A percentile compares a stretch with the other conserved stretches of the same genome.
Evolutionary conservation across 2,329 filamentous ascomycete species (phyloP).

Genomic region (Diaporthe sp.): DNA sequence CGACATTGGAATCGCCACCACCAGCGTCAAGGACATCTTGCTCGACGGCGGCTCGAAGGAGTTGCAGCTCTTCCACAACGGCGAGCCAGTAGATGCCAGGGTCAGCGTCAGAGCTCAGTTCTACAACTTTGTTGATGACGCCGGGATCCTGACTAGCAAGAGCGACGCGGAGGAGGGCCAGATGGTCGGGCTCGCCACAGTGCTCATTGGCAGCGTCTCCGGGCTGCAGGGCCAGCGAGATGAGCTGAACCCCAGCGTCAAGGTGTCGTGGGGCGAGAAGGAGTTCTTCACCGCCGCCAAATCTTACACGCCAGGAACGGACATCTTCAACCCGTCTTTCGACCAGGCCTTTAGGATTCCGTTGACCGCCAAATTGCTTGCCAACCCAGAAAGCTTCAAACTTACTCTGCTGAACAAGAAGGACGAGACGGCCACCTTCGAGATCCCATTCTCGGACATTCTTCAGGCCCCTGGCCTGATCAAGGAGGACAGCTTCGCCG

Average conservation of each 20-base stretch:
- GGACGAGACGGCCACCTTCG: conserved; percentile 50
- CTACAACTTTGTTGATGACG: conserved; percentile 56
- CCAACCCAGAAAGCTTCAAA: conserved; percentile 48
- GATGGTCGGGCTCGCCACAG: conserved; percentile 56
- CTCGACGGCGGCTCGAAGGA: conserved; percentile 57
- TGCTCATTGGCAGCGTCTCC: conserved; percentile 58
- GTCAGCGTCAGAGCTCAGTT: conserved; percentile 56
- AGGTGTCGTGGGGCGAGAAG: conserved; percentile 57
- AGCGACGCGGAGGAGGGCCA: conserved; percentile 47
- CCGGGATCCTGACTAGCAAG: conserved; percentile 48
- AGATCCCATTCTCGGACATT: conserved; percentile 53
- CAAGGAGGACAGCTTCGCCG: conserved; percentile 51
- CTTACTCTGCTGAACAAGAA: conserved; percentile 53
- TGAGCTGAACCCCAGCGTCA: conserved; percentile 60
- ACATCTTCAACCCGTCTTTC: conserved; percentile 63
- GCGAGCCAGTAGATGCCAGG: conserved; percentile 51
- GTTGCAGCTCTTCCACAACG: conserved; percentile 54
- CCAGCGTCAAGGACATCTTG: conserved; percentile 57
- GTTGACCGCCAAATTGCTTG: conserved; percentile 49
- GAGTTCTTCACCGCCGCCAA: conserved; percentile 58
- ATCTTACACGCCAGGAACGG: conserved; percentile 58
- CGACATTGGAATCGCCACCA: conserved; percentile 58
- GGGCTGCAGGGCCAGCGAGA: conserved; percentile 58
- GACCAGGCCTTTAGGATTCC: conserved; percentile 60
- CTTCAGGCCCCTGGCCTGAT: conserved; percentile 49